Conservation (phyloP, 139 green algal species). For the Coelastrella sp. region DNA sequence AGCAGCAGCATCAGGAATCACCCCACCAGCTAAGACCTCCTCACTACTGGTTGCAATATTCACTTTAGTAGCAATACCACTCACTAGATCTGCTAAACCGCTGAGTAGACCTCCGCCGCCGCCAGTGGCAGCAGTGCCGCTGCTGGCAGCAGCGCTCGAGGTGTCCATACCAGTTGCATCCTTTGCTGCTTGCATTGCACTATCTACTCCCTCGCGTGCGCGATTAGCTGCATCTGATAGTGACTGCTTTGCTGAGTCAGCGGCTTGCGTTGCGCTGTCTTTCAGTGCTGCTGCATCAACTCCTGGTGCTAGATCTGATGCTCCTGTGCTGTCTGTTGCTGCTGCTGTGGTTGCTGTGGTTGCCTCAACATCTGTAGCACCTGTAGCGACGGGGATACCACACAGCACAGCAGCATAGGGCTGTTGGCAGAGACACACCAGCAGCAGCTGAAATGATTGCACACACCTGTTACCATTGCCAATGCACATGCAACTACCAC, state of each 20-base stretch:
- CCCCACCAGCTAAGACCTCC: constrained; percentile 36
- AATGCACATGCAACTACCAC: no score
- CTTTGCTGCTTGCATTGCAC: not conserved
- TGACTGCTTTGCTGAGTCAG: not conserved
- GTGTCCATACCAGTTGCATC: not conserved
- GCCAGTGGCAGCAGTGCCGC: not conserved
- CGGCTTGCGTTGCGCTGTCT: not conserved
- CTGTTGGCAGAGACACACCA: no score
- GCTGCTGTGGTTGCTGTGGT: not conserved
- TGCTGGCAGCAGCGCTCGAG: not conserved
- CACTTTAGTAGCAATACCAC: constrained; percentile 40
- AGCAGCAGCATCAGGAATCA: constrained; percentile 27
- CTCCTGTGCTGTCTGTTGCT: not conserved
- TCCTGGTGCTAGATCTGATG: not conserved
- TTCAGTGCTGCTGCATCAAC: not conserved
- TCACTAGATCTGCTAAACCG: constrained; percentile 17
- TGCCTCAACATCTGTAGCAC: not conserved
- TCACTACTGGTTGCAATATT: constrained; percentile 45
- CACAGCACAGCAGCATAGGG: no score
- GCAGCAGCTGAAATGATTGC: no score
- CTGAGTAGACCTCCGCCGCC: not conserved
- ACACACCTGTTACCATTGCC: no score
- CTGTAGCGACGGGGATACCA: not conserved
- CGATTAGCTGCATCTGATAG: not conserved
- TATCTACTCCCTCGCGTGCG: not conserved